phyloP scores from a whole-genome alignment of 1,139 yeast genomes.

The Yamadazyma songkhlaensis region DNA sequence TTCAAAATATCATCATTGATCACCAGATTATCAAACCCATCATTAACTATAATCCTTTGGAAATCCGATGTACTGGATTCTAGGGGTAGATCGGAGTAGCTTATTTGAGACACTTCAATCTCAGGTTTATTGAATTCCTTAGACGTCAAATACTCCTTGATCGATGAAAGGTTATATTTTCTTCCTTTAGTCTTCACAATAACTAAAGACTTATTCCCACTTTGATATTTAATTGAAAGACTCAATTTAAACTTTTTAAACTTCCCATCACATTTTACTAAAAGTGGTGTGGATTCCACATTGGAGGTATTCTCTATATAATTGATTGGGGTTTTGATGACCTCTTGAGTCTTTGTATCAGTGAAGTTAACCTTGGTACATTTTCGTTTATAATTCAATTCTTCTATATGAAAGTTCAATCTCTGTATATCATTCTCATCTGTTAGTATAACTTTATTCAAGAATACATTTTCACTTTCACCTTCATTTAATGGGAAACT shows the following conservation, averaged over 20 bases:
- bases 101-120: slow-evolving; percentile 28
- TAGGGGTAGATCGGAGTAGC: slow-evolving; percentile 25
- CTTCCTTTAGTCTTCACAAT: slow-evolving; percentile 24
- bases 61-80: slow-evolving; percentile 16
- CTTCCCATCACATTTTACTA: slow-evolving; percentile 23
- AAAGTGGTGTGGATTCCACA: slow-evolving; percentile 20
- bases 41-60: slow-evolving; percentile 33
- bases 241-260: slow-evolving; percentile 25
- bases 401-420: slow-evolving; percentile 19
- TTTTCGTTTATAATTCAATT: slow-evolving; percentile 10
- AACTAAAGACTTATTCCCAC: slow-evolving; percentile 19
- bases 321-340: slow-evolving; percentile 15
- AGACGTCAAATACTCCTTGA: slow-evolving; percentile 9
- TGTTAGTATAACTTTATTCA: slow-evolving; percentile 23
- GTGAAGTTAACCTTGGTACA: slow-evolving; percentile 16
- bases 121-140: slow-evolving; percentile 4
- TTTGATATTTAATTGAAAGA: slow-evolving; percentile 20
- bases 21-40: slow-evolving; percentile 19
- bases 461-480: slow-evolving; percentile 14
- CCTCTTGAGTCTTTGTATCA: slow-evolving; percentile 14
- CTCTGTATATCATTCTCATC: slow-evolving; percentile 21
- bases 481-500: slow-evolving; percentile 26
- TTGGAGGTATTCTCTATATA: slow-evolving; percentile 24
- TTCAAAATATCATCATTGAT: slow-evolving; percentile 22
- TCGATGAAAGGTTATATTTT: slow-evolving; percentile 11